Evolutionary conservation across 345 rosid species (phyloP).

Genomic region (Syzygium grande): DNA sequence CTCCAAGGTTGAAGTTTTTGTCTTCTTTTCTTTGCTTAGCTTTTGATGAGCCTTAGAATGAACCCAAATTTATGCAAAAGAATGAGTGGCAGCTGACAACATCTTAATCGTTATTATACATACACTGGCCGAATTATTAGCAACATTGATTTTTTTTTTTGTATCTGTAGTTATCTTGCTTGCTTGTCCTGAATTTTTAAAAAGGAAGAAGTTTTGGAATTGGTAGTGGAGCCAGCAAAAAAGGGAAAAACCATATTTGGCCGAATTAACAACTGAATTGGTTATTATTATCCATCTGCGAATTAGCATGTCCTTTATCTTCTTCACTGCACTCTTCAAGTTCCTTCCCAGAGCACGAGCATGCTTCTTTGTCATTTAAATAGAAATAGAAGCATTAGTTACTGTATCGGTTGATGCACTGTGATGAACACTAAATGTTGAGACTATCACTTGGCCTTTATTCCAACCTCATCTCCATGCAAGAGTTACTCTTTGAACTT

Average conservation of each 20-base stretch:
- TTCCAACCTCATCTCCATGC: background rate
- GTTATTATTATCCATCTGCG: background rate
- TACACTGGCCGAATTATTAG: background rate
- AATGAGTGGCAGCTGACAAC: background rate
- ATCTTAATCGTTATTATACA: background rate
- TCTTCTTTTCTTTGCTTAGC: background rate
- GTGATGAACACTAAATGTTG: no score
- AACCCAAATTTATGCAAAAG: background rate
- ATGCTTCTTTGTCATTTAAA: no score
- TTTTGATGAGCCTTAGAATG: background rate
- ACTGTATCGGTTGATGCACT: no score
- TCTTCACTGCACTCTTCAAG: background rate
- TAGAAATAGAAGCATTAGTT: no score
- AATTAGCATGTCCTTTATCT: background rate
- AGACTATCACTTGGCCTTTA: constrained; percentile 1
- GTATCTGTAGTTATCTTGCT: background rate
- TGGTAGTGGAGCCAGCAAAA: background rate
- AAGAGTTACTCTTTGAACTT: no score
- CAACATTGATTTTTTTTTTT: background rate
- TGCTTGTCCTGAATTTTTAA: background rate
- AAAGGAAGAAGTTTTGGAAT: background rate
- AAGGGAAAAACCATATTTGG: background rate
- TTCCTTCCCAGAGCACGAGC: background rate
- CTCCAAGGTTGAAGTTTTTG: background rate
- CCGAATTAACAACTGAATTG: background rate